Percentiles rank a stretch among this genome's conserved stretches.
These are phyloP conservation scores for Casuarina glauca DNA, from an alignment of 306 rosid species.

Conservation along the genomic window DNA sequence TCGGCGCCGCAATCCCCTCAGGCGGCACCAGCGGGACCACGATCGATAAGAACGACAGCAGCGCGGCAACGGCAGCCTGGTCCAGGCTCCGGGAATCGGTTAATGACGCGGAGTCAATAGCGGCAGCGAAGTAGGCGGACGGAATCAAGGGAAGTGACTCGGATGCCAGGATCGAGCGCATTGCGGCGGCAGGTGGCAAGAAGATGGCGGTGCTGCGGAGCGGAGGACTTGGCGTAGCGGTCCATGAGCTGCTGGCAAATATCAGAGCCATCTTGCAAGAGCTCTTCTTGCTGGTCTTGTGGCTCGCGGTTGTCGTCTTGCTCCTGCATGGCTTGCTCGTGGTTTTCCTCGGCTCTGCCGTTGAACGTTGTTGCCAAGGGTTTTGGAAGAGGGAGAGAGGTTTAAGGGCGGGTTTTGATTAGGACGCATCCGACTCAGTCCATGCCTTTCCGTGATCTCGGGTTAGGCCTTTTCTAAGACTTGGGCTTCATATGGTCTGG, in stretches of 20 bases:
- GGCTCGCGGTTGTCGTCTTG: constrained; percentile 11
- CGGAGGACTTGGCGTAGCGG: constrained; percentile 80
- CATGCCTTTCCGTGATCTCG: neutral
- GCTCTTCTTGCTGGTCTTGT: constrained; percentile 22
- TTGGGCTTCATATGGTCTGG: too few relatives aligned
- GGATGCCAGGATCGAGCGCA: constrained; percentile 61
- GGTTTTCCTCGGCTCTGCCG: neutral
- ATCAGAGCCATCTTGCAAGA: constrained; percentile 55
- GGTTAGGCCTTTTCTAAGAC: neutral
- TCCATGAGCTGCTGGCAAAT: constrained; percentile 83
- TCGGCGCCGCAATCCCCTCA: constrained; percentile 30
- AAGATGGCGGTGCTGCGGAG: constrained; percentile 89
- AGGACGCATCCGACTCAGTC: too few relatives aligned
- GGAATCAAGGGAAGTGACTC: constrained; percentile 80
- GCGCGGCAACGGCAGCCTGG: constrained; percentile 57
- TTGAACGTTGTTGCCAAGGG: neutral
- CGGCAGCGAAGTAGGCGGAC: constrained; percentile 68
- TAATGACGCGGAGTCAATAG: constrained; percentile 45
- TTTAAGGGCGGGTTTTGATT: neutral
- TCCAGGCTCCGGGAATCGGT: constrained; percentile 43
- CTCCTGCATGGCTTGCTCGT: constrained; percentile 48
- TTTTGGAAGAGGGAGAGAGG: neutral
- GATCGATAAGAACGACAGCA: constrained; percentile 66
- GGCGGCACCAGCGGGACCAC: constrained; percentile 54
- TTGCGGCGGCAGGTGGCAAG: constrained; percentile 79